A percentile compares a stretch with the other conserved stretches of the same genome.
phyloP scores from a whole-genome alignment of 176 grass and related monocot genomes.

The Themeda triandra region DNA sequence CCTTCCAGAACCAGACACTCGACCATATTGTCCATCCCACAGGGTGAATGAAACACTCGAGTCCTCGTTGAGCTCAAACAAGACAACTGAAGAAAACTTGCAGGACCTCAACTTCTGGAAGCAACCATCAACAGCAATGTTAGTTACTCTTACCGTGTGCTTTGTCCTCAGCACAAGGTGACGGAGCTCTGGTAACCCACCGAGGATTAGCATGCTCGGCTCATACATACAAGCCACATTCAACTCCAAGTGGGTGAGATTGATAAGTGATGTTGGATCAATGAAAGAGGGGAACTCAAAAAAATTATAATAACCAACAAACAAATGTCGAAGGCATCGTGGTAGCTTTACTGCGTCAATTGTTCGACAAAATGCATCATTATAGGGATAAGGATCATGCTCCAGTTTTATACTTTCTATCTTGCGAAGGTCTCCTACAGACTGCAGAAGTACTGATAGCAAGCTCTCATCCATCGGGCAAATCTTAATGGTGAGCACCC shows the following conservation, averaged over 20 bases:
- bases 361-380: too few relatives aligned
- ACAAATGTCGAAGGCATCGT: neutral
- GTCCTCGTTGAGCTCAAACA: neutral
- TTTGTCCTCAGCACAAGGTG: accelerated
- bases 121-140: neutral
- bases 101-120: neutral
- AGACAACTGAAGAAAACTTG: neutral
- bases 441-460: neutral
- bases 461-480: accelerated
- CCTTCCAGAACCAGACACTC: too few relatives aligned
- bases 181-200: neutral
- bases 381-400: too few relatives aligned
- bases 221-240: neutral
- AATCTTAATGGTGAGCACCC: accelerated
- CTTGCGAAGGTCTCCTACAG: neutral
- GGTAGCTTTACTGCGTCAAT: too few relatives aligned
- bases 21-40: neutral
- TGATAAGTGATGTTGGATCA: neutral
- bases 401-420: neutral
- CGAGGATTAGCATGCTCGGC: neutral
- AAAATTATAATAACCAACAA: neutral
- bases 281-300: neutral
- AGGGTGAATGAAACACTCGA: neutral
- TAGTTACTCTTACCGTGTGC: neutral
- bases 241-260: neutral